Evolutionary conservation across 148 eudicot species (phyloP).

Genomic region (Rheum nobile): DNA sequence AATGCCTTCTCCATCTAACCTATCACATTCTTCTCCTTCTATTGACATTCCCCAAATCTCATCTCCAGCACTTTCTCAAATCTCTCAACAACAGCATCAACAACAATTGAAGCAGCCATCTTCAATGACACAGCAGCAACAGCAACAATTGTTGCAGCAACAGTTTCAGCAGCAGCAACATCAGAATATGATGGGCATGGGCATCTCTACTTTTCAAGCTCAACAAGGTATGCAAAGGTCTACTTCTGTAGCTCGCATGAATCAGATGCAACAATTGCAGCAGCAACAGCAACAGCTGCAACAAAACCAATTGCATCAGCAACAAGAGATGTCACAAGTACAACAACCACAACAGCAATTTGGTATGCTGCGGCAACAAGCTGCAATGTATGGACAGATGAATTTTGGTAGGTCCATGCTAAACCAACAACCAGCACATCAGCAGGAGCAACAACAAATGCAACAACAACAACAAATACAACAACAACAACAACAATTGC

Average conservation of each 20-base stretch:
- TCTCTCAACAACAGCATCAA: slow-evolving; percentile 37
- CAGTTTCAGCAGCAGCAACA: slow-evolving; percentile 21
- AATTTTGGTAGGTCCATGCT: slow-evolving; percentile 39
- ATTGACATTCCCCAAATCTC: slow-evolving; percentile 39
- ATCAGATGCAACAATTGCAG: slow-evolving; percentile 21
- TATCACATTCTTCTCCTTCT: slow-evolving; percentile 38
- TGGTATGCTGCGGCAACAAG: slow-evolving; percentile 32
- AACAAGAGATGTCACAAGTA: slow-evolving; percentile 22
- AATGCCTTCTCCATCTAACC: slow-evolving; percentile 36
- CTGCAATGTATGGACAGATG: slow-evolving; percentile 47
- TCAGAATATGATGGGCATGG: slow-evolving; percentile 29
- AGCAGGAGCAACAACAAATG: slow-evolving; percentile 16
- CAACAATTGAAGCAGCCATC: slow-evolving; percentile 13
- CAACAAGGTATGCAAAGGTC: slow-evolving; percentile 27
- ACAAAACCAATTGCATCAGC: slow-evolving; percentile 19
- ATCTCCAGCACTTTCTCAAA: slow-evolving; percentile 29
- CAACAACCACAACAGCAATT: slow-evolving; percentile 24
- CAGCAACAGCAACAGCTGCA: slow-evolving; percentile 12
- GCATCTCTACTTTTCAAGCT: slow-evolving; percentile 16
- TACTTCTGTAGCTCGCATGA: slow-evolving; percentile 25
- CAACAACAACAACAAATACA: slow-evolving; percentile 1
- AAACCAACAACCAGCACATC: slow-evolving; percentile 18
- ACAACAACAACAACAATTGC: slow-evolving; percentile 2
- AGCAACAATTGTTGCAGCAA: slow-evolving; percentile 27
- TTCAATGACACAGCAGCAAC: slow-evolving; percentile 13